Base-by-base conservation (phyloP, 2,329 filamentous ascomycete genomes). In the Dendryphion nanum region DNA sequence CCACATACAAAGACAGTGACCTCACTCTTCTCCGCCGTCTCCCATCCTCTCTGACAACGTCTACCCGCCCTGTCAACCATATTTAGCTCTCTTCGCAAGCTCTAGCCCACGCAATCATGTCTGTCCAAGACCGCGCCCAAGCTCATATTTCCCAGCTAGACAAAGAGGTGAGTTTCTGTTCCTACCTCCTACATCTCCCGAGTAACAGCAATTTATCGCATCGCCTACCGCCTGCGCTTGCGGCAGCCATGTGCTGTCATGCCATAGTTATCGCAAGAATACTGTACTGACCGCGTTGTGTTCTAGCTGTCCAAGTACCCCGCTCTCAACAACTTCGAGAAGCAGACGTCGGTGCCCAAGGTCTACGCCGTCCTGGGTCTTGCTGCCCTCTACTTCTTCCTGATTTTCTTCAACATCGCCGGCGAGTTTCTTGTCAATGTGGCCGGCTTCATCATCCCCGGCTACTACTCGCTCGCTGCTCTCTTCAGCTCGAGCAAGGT, bases 361-460 rank as follows among this genome's bases (percentile, higher is more conserved):
- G 84, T 86, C 60, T 93, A 94, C 67, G 84, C 81, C 51, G 78
- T 86, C 62, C 82, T 91, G 55, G 88, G 87, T 57, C 63, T 88
- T 41, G 83, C 70, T 44, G 82, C 82, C 35, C 79, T 90, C 51
- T 94, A 94, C 77, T 89, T 93, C 74, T 89, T 91, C 75, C 81
- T 93, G 56, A 87, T 93, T 71, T 82, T 93, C 74, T 89, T 94
- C 78, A 94, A 94, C 79, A 85, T 93, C 50, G 88, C 85, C 49
- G 87, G 88, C 57, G 86, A 90, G 71, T 85, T 93, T 62, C 76
- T 94, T 55, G 89, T 88, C 71, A 94, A 94, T 75, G 71, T 89
- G 52, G 86, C 87, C 53, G 88, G 88, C 46, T 93, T 93, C 66
- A 71, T 86, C 55, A 78, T 94, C 47, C 88, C 88, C 18, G 83